Evolutionary conservation across 192 early-diverging fungal genomes (phyloP).

Genomic region (Dimargaris verticillata): DNA sequence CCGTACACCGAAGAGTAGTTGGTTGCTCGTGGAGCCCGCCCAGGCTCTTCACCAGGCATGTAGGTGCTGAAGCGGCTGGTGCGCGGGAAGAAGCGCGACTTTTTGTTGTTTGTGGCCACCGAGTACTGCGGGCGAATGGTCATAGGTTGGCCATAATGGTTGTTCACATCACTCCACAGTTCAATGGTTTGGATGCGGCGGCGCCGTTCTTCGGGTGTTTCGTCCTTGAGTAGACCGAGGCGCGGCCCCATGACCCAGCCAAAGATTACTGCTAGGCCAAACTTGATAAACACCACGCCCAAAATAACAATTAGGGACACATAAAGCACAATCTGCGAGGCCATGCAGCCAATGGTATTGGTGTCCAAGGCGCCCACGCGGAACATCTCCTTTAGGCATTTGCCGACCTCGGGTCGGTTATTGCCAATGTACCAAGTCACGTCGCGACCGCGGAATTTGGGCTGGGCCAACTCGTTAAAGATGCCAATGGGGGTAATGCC

Average conservation of each 20-base stretch:
- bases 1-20: conserved; percentile 18
- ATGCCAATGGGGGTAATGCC: conserved; percentile 23
- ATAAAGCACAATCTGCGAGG: conserved; percentile 62
- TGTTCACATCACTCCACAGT: conserved; percentile 55
- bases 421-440: conserved; percentile 30
- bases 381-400: conserved; percentile 64
- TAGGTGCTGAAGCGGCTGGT: conserved; percentile 32
- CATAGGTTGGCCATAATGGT: conserved; percentile 27
- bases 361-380: conserved; percentile 67
- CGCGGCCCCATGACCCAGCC: conserved; percentile 44
- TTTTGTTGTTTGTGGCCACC: conserved; percentile 1
- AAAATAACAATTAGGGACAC: conserved; percentile 60
- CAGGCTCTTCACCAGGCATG: conserved; percentile 32
- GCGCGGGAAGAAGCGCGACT: conserved; percentile 30
- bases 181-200: conserved; percentile 55
- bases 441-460: conserved; percentile 31
- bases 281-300: conserved; percentile 54
- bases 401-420: conserved; percentile 35
- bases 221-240: conserved; percentile 54
- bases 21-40: conserved; percentile 17
- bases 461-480: conserved; percentile 20
- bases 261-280: conserved; percentile 56
- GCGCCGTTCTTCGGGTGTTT: conserved; percentile 49
- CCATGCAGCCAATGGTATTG: conserved; percentile 62
- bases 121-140: conserved; percentile 10